Conservation (phyloP, 768 basidiomycete species). For the Tephrocybe sp. region DNA sequence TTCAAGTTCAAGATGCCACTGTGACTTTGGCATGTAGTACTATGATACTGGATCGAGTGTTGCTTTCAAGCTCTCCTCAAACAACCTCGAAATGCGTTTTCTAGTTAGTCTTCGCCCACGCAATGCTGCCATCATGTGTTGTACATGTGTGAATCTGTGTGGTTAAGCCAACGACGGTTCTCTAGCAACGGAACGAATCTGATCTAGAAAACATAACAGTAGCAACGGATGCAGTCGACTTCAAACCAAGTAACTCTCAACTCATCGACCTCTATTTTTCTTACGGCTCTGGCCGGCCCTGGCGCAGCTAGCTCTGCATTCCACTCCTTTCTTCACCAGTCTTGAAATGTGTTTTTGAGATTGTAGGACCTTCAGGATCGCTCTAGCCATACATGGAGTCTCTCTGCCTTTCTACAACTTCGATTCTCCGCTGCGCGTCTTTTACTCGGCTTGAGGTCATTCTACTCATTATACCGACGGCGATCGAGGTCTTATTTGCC, state of each 20-base stretch:
- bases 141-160: too few relatives aligned
- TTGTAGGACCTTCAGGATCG: too few relatives aligned
- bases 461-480: slow-evolving; percentile 59
- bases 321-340: slow-evolving; percentile 36
- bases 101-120: too few relatives aligned
- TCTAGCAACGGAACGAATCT: slow-evolving; percentile 10
- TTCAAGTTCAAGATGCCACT: too few relatives aligned
- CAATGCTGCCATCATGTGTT: too few relatives aligned
- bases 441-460: slow-evolving; percentile 45
- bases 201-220: slow-evolving; percentile 8
- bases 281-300: slow-evolving; percentile 23
- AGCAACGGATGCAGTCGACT: background rate
- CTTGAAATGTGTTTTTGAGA: slow-evolving; percentile 13
- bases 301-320: slow-evolving; percentile 47
- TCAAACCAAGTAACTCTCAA: background rate
- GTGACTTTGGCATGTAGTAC: too few relatives aligned
- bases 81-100: too few relatives aligned
- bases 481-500: slow-evolving; percentile 59
- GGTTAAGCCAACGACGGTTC: too few relatives aligned
- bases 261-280: slow-evolving; percentile 12
- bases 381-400: slow-evolving; percentile 37
- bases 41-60: too few relatives aligned
- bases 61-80: too few relatives aligned
- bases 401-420: slow-evolving; percentile 66
- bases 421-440: slow-evolving; percentile 68